phyloP scores from a whole-genome alignment of 495 filamentous ascomycete species.

The Massariosphaeria phaeospora region DNA sequence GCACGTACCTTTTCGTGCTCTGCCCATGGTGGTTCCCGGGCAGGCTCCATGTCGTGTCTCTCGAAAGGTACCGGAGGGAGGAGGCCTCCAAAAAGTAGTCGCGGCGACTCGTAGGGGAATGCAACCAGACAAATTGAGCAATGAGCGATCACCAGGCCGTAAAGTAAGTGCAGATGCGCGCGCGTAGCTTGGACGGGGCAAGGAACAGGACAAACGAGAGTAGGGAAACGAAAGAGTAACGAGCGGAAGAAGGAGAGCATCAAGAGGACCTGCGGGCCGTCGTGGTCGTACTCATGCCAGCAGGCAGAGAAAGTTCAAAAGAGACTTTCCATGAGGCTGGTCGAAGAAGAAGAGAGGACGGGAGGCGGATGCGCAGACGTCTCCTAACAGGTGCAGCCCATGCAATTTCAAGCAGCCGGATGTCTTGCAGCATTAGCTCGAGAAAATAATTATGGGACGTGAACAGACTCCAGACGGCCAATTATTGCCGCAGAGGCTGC shows the following conservation, averaged over 20 bases:
- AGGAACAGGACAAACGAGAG: slow-evolving; percentile 30
- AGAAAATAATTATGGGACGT: slow-evolving; percentile 23
- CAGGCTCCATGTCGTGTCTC: slow-evolving; percentile 28
- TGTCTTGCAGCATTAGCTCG: slow-evolving; percentile 26
- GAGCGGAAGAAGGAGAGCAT: slow-evolving; percentile 29
- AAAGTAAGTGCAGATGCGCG: slow-evolving; percentile 32
- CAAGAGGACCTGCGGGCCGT: slow-evolving; percentile 14
- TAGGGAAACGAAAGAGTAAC: slow-evolving; percentile 23
- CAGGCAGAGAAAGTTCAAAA: slow-evolving; percentile 26
- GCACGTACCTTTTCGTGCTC: slow-evolving; percentile 57
- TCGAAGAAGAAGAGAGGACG: slow-evolving; percentile 16
- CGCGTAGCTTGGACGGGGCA: slow-evolving; percentile 17
- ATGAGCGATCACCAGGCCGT: slow-evolving; percentile 31
- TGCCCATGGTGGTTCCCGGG: slow-evolving; percentile 45
- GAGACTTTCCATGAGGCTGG: slow-evolving; percentile 31
- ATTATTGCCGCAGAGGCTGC: slow-evolving; percentile 1
- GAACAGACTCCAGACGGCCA: not conserved
- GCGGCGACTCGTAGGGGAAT: slow-evolving; percentile 14
- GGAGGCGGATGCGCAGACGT: too few species aligned
- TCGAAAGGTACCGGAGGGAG: slow-evolving; percentile 7
- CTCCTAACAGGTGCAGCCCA: too few species aligned
- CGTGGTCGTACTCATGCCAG: slow-evolving; percentile 27
- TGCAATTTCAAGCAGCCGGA: too few species aligned
- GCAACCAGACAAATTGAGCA: slow-evolving; percentile 33
- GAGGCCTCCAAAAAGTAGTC: slow-evolving; percentile 24